Evolutionary conservation across 305 asterid genomes (phyloP).

Genomic region (Striga hermonthica): DNA sequence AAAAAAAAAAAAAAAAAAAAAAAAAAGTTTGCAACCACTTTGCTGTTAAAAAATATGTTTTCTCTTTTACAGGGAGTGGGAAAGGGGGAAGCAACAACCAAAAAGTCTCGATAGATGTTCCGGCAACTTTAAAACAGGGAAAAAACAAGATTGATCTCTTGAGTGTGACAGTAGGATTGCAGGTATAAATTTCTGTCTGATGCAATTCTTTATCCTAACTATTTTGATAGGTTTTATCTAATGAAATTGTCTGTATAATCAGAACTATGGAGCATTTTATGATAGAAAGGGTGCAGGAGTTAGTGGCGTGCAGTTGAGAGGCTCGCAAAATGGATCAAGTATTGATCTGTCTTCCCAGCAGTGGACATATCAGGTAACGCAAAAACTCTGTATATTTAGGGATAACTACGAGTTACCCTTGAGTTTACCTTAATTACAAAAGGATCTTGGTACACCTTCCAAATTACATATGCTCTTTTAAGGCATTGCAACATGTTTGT

Average conservation of each 20-base stretch:
- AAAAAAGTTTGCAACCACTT: background rate
- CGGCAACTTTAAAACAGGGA: slow-evolving; percentile 58
- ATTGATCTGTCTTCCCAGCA: slow-evolving; percentile 69
- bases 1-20: no score
- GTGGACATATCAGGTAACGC: slow-evolving; percentile 90
- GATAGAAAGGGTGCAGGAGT: slow-evolving; percentile 83
- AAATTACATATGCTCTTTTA: background rate
- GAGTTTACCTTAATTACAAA: background rate
- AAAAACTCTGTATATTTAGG: background rate
- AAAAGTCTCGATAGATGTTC: slow-evolving; percentile 58
- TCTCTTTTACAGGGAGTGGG: slow-evolving; percentile 52
- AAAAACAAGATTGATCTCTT: slow-evolving; percentile 70
- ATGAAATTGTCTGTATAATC: slow-evolving; percentile 30
- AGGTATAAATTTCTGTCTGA: slow-evolving; percentile 40
- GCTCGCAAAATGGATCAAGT: slow-evolving; percentile 53
- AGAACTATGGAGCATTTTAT: slow-evolving; percentile 93
- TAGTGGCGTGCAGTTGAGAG: slow-evolving; percentile 73
- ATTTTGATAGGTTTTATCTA: slow-evolving; percentile 20
- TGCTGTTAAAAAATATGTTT: background rate
- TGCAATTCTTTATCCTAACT: background rate
- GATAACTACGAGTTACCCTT: background rate
- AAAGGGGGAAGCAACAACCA: slow-evolving; percentile 48
- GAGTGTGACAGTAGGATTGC: slow-evolving; percentile 89
- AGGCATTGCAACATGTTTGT: background rate
- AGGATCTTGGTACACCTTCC: background rate